Conservation (phyloP, 768 basidiomycete species). For the Collybia sordida region DNA sequence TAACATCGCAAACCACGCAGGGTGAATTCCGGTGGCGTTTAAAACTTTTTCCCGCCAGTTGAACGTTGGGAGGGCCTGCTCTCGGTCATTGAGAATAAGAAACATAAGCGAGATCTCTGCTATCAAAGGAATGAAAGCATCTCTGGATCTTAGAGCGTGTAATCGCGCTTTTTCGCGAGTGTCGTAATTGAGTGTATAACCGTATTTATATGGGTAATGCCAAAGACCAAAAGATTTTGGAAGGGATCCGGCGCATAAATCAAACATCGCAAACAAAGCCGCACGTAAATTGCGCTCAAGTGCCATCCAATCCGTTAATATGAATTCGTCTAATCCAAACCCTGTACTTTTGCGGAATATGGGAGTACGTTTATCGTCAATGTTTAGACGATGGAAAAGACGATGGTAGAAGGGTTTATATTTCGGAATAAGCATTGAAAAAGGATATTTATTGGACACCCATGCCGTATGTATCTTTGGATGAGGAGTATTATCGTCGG, state of each 20-base stretch:
- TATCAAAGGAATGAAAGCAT: slow-evolving; percentile 15
- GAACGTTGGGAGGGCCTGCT: not conserved
- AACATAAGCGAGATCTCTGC: slow-evolving; percentile 6
- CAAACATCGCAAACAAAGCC: slow-evolving; percentile 1
- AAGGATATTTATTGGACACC: no score
- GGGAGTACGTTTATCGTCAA: not conserved
- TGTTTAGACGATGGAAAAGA: not conserved
- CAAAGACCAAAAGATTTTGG: slow-evolving; percentile 4
- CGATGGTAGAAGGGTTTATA: slow-evolving; percentile 2
- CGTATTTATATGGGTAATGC: slow-evolving; percentile 4
- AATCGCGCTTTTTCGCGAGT: not conserved
- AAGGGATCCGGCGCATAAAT: not conserved
- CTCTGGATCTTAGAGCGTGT: not conserved
- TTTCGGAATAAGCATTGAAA: not conserved
- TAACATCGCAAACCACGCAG: slow-evolving; percentile 7
- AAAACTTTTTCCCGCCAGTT: slow-evolving; percentile 9
- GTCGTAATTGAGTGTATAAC: not conserved
- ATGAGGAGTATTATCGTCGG: no score
- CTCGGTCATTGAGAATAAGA: not conserved
- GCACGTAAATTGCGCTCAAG: slow-evolving; percentile 7
- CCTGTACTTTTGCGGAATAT: not conserved
- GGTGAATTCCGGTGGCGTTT: slow-evolving; percentile 3
- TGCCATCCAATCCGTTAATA: not conserved
- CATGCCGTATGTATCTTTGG: no score
- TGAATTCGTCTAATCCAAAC: not conserved